phyloP scores from a whole-genome alignment of 768 basidiomycete species.

The Russula griseocarnosa region DNA sequence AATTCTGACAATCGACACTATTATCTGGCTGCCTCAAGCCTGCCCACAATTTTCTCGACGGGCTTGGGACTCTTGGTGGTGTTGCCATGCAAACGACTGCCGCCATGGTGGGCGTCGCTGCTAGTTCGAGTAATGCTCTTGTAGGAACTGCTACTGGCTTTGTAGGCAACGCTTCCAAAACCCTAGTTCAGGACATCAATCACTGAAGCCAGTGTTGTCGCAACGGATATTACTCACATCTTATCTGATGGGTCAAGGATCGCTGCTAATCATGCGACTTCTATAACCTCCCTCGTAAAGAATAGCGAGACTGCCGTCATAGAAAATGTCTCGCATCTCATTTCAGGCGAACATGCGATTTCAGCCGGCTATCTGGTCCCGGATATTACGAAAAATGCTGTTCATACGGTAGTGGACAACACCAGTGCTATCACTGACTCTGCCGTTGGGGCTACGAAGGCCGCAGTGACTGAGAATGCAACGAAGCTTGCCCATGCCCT shows the following conservation, averaged over 20 bases:
- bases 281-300: constrained; percentile 4
- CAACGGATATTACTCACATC: neutral
- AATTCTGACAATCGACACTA: constrained; percentile 1
- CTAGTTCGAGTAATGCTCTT: neutral
- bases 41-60: constrained; percentile 10
- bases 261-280: neutral
- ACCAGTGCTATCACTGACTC: neutral
- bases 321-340: constrained; percentile 5
- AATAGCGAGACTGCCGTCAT: neutral
- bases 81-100: constrained; percentile 9
- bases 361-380: neutral
- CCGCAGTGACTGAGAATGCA: neutral
- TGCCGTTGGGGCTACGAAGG: constrained; percentile 3
- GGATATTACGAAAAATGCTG: neutral
- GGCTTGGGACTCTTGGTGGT: constrained; percentile 3
- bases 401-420: constrained; percentile 1
- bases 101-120: neutral
- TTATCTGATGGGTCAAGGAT: neutral
- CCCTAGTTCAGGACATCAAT: neutral
- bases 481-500: constrained; percentile 2
- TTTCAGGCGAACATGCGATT: neutral
- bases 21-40: constrained; percentile 19
- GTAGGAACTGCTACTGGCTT: constrained; percentile 3
- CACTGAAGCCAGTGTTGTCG: neutral
- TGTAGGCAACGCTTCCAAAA: constrained; percentile 5